A percentile compares a stretch with the other conserved stretches of the same genome.
These are phyloP conservation scores for Coniochaeta ligniaria DNA, from an alignment of 2,329 filamentous ascomycete genomes.

Conservation along the genomic window DNA sequence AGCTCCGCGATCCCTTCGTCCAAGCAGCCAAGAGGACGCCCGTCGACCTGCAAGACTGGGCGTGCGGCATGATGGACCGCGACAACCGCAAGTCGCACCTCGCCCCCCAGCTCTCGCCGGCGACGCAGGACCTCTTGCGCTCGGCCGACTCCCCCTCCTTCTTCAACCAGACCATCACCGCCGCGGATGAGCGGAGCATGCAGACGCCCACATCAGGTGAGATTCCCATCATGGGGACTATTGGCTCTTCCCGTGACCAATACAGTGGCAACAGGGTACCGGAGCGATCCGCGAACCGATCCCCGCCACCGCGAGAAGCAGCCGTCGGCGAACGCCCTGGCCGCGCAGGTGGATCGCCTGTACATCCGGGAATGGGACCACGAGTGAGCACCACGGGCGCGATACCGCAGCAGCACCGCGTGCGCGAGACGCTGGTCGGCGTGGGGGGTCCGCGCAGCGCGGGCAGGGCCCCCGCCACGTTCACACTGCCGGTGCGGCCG, in stretches of 20 bases:
- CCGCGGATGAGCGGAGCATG: slow-evolving; percentile 38
- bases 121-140: slow-evolving; percentile 68
- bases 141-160: slow-evolving; percentile 52
- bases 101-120: slow-evolving; percentile 70
- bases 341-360: slow-evolving; percentile 32
- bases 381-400: slow-evolving; percentile 44
- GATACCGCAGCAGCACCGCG: slow-evolving; percentile 25
- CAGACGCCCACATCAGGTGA: slow-evolving; percentile 65
- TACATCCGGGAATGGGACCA: slow-evolving; percentile 46
- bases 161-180: slow-evolving; percentile 28
- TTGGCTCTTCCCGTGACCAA: slow-evolving; percentile 47
- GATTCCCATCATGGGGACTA: slow-evolving; percentile 57
- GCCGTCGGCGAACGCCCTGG: slow-evolving; percentile 33
- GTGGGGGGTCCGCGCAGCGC: slow-evolving; percentile 31
- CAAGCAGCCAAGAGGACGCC: slow-evolving; percentile 95
- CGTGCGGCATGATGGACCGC: slow-evolving; percentile 84
- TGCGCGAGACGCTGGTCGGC: slow-evolving; percentile 4
- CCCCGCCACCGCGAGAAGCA: slow-evolving; percentile 18
- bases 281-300: slow-evolving; percentile 42
- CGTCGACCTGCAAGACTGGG: slow-evolving; percentile 90
- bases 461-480: slow-evolving; percentile 35
- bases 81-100: slow-evolving; percentile 95
- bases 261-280: slow-evolving; percentile 26
- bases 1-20: slow-evolving; percentile 91
- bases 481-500: slow-evolving; percentile 57